Percentiles rank a stretch among this genome's conserved stretches.
Conservation (phyloP, 2,329 filamentous ascomycete genomes). For the Aureobasidium pullulans region DNA sequence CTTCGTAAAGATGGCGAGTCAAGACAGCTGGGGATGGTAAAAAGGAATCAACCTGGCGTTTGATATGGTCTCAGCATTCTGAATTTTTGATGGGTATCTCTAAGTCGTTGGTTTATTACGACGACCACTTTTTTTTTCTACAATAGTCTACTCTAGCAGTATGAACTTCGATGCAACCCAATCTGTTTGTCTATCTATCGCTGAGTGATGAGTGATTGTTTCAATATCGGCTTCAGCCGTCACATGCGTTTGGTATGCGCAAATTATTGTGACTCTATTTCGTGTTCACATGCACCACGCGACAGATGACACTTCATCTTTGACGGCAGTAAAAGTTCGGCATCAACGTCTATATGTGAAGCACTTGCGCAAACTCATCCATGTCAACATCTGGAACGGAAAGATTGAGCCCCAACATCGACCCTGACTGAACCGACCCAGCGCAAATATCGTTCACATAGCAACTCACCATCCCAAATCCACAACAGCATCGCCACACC, state of each 20-base stretch:
- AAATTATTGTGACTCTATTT: background rate
- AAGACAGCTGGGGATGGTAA: background rate
- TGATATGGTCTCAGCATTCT: background rate
- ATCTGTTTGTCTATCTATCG: background rate
- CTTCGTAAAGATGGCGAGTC: background rate
- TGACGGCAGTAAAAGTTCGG: no score
- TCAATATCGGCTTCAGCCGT: no score
- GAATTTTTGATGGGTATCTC: constrained; percentile 7
- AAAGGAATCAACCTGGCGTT: background rate
- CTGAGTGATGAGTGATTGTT: background rate
- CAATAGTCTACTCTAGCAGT: constrained; percentile 6
- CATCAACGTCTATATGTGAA: no score
- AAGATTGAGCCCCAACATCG: no score
- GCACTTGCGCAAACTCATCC: no score
- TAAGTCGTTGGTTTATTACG: constrained; percentile 2
- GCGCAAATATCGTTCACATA: no score
- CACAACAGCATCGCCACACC: no score
- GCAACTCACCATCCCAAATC: no score
- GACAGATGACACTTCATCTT: no score
- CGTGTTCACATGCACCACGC: no score
- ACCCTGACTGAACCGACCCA: no score
- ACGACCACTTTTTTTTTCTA: background rate
- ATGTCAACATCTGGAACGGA: no score
- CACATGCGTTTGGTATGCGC: background rate
- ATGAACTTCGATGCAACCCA: constrained; percentile 3